These are phyloP conservation scores for Kwoniella mangroviensis DNA, from an alignment of 768 basidiomycete genomes.

Conservation along the genomic window DNA sequence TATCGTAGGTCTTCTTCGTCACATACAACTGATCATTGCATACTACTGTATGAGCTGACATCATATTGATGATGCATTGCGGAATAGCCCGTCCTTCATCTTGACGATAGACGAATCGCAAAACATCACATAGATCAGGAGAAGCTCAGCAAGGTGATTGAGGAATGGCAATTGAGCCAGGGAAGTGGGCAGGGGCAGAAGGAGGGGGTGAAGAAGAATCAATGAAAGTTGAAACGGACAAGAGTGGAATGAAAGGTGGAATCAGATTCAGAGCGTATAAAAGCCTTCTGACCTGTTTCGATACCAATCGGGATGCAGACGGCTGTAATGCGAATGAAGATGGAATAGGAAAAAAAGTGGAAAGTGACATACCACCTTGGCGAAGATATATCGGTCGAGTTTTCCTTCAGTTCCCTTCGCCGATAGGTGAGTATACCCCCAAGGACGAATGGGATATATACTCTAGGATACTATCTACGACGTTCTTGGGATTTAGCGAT, in stretches of 20 bases:
- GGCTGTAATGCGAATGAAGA: background rate
- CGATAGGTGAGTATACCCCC: constrained; percentile 34
- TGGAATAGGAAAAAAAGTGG: background rate
- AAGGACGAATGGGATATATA: constrained; percentile 25
- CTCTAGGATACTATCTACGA: constrained; percentile 15
- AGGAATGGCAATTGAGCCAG: constrained; percentile 41
- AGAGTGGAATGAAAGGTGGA: background rate
- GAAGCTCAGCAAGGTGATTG: constrained; percentile 38
- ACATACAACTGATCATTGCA: no score
- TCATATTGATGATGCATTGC: background rate
- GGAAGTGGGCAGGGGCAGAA: background rate
- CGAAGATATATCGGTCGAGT: constrained; percentile 28
- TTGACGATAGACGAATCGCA: constrained; percentile 46
- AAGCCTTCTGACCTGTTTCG: background rate
- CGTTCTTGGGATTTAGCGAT: constrained; percentile 32
- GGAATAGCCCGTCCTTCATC: constrained; percentile 54
- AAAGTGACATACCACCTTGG: constrained; percentile 33
- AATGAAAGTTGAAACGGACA: background rate
- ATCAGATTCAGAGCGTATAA: background rate
- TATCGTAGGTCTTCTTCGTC: constrained; percentile 42
- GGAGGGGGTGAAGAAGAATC: constrained; percentile 8
- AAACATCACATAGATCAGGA: constrained; percentile 52
- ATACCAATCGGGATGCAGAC: background rate
- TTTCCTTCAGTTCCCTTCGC: constrained; percentile 37
- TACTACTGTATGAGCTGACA: background rate